phyloP scores from a whole-genome alignment of 106 monocot species.

The Cymbidium sinense region DNA sequence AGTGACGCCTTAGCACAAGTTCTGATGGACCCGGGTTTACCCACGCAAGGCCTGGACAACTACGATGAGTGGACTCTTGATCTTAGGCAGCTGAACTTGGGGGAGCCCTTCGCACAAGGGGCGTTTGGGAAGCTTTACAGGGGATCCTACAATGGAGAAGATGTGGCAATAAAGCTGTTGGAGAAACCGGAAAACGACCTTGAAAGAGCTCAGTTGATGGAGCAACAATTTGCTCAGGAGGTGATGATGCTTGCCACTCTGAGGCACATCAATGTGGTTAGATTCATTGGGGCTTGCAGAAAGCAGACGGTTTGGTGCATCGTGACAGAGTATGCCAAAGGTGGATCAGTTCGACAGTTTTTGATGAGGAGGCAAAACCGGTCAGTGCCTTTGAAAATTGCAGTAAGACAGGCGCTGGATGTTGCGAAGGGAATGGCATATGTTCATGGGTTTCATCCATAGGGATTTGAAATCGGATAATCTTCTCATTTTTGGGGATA shows the following conservation, averaged over 20 bases:
- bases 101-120: slow-evolving; percentile 29
- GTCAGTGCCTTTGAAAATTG: slow-evolving; percentile 20
- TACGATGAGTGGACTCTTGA: slow-evolving; percentile 36
- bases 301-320: slow-evolving; percentile 40
- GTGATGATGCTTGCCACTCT: slow-evolving; percentile 33
- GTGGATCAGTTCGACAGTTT: slow-evolving; percentile 31
- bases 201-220: slow-evolving; percentile 30
- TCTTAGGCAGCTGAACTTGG: slow-evolving; percentile 21
- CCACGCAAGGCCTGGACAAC: slow-evolving; percentile 11
- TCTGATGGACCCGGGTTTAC: slow-evolving; percentile 18
- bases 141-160: slow-evolving; percentile 30
- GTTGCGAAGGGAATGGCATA: slow-evolving; percentile 29
- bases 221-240: slow-evolving; percentile 39
- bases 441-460: slow-evolving; percentile 30
- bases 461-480: slow-evolving; percentile 37
- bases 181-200: slow-evolving; percentile 30
- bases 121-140: slow-evolving; percentile 35
- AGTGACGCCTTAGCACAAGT: slow-evolving; percentile 23
- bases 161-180: slow-evolving; percentile 33
- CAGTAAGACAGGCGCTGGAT: slow-evolving; percentile 31
- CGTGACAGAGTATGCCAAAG: slow-evolving; percentile 36
- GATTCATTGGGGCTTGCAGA: slow-evolving; percentile 34
- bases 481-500: slow-evolving; percentile 26
- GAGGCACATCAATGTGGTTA: slow-evolving; percentile 28
- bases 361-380: slow-evolving; percentile 24